Evolutionary conservation across 495 filamentous ascomycete species (phyloP), one percentile per base, ranked within the genome.

Genomic region (Hamigera avellanea): DNA sequence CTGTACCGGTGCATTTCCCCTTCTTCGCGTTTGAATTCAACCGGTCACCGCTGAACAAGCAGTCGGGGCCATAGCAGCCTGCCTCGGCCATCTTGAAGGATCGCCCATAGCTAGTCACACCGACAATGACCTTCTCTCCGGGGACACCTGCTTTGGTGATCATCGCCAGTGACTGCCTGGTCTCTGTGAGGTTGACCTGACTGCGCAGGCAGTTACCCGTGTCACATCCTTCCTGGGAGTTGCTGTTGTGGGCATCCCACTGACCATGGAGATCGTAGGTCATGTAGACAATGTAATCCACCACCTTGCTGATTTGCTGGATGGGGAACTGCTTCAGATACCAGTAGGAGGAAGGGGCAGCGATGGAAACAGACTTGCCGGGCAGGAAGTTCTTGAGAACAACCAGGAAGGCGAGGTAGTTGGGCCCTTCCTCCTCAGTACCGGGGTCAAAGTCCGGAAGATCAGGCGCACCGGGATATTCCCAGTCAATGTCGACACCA

Each of bases 101-200:
- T 1, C 62, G 51, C 0, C 62, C 57, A 36, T 68, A 69, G 32
- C 52, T 57, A 10, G 54, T n/a, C 2, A 59, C 43, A 8, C 66
- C 60, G 14, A 66, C 56, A 1, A 60, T 7, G 16, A 73, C 32
- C 42, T 61, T 66, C 26, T 50, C 54, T 0, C 45, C 26, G 0
- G 54, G 57, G 0, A 67, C 62, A 12, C 67, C 66, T 0, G 66
- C 66, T 39, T 73, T 73, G 26, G 69, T 71, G n/a, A 72, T 52
- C 63, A 72, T 69, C 10, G 50, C 33, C 1, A 72, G 45, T 2
- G 57, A 46, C 18, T 50, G 32, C 21, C 40, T 33, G 2, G 61
- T 69, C 44, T 70, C 66, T 2, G 66, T 65, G 21, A 42, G 13
- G 35, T 68, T 68, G 26, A 66, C 57, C 31, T 70, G 63, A 8